Base-by-base conservation (phyloP, 495 filamentous ascomycete genomes). In the Corynascus novoguineensis region DNA sequence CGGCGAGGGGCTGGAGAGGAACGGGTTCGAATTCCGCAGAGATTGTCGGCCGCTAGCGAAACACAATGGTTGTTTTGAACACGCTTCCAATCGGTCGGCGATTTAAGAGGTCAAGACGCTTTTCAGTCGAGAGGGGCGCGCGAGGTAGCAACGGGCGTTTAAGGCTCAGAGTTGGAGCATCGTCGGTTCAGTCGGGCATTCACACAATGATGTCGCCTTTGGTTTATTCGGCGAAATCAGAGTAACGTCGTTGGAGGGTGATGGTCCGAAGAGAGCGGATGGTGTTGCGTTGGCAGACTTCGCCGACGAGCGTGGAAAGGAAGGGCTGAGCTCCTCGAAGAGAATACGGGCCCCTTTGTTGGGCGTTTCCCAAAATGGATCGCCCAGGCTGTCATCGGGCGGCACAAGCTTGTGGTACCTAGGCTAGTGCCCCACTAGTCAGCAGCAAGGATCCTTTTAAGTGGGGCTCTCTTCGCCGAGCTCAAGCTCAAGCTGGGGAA, bases 151-250 rank as follows among this genome's bases (percentile, higher is more conserved):
- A n/a, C n/a, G n/a, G n/a, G n/a, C n/a, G n/a, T n/a, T n/a, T n/a
- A n/a, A n/a, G n/a, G n/a, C n/a, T n/a, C n/a, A n/a, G n/a, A n/a
- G n/a, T n/a, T n/a, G n/a, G n/a, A n/a, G n/a, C n/a, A n/a, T n/a
- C n/a, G n/a, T n/a, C n/a, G n/a, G n/a, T n/a, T n/a, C n/a, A 38
- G 27, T 37, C 53, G 51, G 42, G 31, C 42, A 55, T 47, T 37
- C 51, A 24, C 42, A 27, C 42, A 32, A 38, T 47, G 27, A 6
- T 32, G n/a, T n/a, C n/a, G n/a, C n/a, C n/a, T n/a, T n/a, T n/a
- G n/a, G n/a, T n/a, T n/a, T n/a, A n/a, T n/a, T n/a, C n/a, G n/a
- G n/a, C n/a, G n/a, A n/a, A n/a, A n/a, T n/a, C 38, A 14, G 34
- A 19, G 41, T 41, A 48, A 28, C 29, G 32, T 5, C 5, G 31